Evolutionary conservation across 768 basidiomycete species (phyloP).

Genomic region (Lactarius tabidus): DNA sequence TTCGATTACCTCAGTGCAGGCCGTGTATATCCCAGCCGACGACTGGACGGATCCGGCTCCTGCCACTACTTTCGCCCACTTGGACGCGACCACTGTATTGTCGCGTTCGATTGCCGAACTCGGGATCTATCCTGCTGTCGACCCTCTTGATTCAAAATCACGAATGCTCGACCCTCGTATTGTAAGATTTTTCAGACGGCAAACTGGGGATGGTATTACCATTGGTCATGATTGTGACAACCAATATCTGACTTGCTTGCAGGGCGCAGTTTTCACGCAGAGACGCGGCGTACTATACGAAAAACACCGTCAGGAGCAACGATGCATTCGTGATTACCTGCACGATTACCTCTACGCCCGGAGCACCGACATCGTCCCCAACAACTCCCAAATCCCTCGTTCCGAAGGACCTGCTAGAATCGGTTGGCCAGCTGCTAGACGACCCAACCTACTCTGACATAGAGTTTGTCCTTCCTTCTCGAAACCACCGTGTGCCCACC

Average conservation of each 20-base stretch:
- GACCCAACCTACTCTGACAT: constrained; percentile 85
- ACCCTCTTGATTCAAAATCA: constrained; percentile 98
- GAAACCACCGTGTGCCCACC: constrained; percentile 37
- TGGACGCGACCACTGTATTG: constrained; percentile 99
- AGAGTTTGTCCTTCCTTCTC: constrained; percentile 66
- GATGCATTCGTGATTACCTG: constrained; percentile 77
- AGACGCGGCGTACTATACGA: constrained; percentile 63
- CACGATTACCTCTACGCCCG: constrained; percentile 67
- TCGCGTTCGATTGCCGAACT: constrained; percentile 99
- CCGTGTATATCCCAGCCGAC: constrained; percentile 99
- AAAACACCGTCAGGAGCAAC: constrained; percentile 45
- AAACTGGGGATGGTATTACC: constrained; percentile 78
- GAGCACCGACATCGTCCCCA: constrained; percentile 45
- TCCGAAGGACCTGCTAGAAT: constrained; percentile 62
- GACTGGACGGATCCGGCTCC: constrained; percentile 99
- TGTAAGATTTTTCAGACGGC: constrained; percentile 70
- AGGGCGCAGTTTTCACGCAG: constrained; percentile 80
- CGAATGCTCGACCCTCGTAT: constrained; percentile 99
- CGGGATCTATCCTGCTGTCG: constrained; percentile 99
- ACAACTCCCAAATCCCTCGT: constrained; percentile 48
- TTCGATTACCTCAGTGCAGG: constrained; percentile 99
- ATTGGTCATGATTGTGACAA: not conserved
- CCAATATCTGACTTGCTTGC: constrained; percentile 5
- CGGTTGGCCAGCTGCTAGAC: constrained; percentile 70
- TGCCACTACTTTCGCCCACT: constrained; percentile 99